These are phyloP conservation scores for Marsdenia floribunda DNA, from an alignment of 257 asterid species.

Conservation along the genomic window DNA sequence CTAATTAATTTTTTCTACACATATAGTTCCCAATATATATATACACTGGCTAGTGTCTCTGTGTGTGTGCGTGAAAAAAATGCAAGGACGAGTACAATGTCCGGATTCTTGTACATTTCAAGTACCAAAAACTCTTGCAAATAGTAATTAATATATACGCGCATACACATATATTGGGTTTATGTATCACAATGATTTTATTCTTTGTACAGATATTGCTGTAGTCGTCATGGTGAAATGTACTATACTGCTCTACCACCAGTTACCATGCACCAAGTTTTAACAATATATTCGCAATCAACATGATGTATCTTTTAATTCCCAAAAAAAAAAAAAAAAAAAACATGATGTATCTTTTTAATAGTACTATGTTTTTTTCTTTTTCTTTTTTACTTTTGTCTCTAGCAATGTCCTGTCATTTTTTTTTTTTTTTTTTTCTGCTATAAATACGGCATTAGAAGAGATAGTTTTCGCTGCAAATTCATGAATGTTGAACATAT, in stretches of 20 bases:
- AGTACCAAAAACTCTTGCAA: not conserved
- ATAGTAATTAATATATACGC: not conserved
- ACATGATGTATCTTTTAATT: too few species aligned
- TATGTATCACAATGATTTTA: not conserved
- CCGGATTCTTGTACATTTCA: conserved; percentile 15
- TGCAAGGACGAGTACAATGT: conserved; percentile 19
- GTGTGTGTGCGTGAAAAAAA: not conserved
- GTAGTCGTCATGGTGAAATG: too few species aligned
- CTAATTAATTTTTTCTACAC: not conserved
- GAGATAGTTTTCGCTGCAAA: not conserved
- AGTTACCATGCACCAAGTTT: not conserved
- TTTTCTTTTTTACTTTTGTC: too few species aligned
- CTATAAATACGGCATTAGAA: not conserved
- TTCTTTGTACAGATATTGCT: not conserved
- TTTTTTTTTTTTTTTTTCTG: too few species aligned
- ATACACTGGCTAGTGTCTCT: not conserved
- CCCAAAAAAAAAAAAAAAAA: too few species aligned
- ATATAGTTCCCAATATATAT: not conserved
- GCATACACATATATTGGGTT: too few species aligned
- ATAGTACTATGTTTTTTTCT: too few species aligned
- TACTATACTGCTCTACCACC: not conserved
- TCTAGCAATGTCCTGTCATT: not conserved
- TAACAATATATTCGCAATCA: not conserved
- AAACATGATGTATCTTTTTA: not conserved
- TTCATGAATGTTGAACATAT: not conserved